Evolutionary conservation across 2,329 filamentous ascomycete genomes (phyloP).

Genomic region (Paecilomyces formosus): DNA sequence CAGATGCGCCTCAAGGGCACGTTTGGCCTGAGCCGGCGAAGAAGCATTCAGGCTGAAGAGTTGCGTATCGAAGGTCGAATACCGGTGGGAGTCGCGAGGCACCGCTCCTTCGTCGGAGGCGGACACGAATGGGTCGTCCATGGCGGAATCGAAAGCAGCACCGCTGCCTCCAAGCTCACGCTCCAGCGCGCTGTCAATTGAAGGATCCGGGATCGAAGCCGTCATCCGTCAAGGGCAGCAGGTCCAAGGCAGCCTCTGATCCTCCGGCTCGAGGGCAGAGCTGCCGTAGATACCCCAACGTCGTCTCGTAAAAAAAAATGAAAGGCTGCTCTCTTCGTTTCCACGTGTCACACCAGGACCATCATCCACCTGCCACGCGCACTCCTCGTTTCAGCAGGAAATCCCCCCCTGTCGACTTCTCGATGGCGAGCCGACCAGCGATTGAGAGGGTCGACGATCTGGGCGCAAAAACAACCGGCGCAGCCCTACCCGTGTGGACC

Average conservation of each 20-base stretch:
- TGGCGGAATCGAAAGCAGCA: conserved; percentile 16
- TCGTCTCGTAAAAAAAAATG: conserved; percentile 16
- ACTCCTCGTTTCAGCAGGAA: background rate
- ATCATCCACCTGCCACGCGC: conserved; percentile 19
- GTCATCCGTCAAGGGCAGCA: conserved; percentile 2
- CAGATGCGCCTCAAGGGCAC: conserved; percentile 82
- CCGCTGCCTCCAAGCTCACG: conserved; percentile 10
- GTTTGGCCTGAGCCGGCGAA: conserved; percentile 80
- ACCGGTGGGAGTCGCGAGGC: conserved; percentile 54
- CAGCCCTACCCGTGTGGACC: background rate
- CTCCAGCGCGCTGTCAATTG: conserved; percentile 5
- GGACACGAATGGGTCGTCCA: conserved; percentile 54
- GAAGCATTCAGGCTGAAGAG: conserved; percentile 72
- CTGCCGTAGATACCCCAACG: conserved; percentile 13
- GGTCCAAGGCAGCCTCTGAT: conserved; percentile 5
- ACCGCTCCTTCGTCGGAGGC: conserved; percentile 35
- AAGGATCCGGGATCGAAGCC: conserved; percentile 7
- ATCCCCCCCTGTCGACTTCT: background rate
- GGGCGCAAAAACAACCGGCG: background rate
- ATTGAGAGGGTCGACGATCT: background rate
- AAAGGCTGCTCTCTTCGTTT: conserved; percentile 8
- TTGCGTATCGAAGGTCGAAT: conserved; percentile 75
- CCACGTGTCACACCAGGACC: conserved; percentile 15
- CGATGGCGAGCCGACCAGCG: conserved; percentile 23
- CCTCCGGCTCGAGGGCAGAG: conserved; percentile 16